Conservation (phyloP, 352 stramenopile genomes). For the Phytophthora pini region DNA sequence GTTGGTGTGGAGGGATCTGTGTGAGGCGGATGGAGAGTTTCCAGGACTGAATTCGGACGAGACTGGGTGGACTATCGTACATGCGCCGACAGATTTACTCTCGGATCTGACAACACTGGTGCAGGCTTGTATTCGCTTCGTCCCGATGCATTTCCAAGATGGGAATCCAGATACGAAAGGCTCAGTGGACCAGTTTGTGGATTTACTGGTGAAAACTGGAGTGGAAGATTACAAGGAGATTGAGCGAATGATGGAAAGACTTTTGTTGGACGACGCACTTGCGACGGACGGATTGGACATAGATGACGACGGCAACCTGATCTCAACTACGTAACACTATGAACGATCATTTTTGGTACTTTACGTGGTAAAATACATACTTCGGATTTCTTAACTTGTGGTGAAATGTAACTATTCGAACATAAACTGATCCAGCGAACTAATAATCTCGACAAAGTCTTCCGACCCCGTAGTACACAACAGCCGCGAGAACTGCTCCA, state of each 20-base stretch:
- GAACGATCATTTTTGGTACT: background rate
- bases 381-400: background rate
- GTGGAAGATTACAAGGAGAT: conserved; percentile 31
- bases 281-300: conserved; percentile 21
- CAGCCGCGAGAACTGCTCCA: background rate
- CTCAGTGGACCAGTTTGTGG: conserved; percentile 30
- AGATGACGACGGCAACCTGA: conserved; percentile 18
- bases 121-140: conserved; percentile 19
- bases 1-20: conserved; percentile 53
- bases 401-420: no score
- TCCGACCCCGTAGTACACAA: conserved; percentile 4
- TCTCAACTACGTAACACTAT: background rate
- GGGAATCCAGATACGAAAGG: conserved; percentile 3
- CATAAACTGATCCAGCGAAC: background rate
- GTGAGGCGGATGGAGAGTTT: conserved; percentile 38
- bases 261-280: conserved; percentile 30
- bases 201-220: conserved; percentile 27
- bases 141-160: conserved; percentile 28
- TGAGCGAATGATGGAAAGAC: conserved; percentile 27
- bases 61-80: conserved; percentile 48
- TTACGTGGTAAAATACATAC: background rate
- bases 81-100: conserved; percentile 1
- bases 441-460: conserved; percentile 8
- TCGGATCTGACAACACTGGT: conserved; percentile 16
- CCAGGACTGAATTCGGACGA: conserved; percentile 57